Base-by-base conservation (phyloP, 306 rosid genomes). In the Corylus americana region DNA sequence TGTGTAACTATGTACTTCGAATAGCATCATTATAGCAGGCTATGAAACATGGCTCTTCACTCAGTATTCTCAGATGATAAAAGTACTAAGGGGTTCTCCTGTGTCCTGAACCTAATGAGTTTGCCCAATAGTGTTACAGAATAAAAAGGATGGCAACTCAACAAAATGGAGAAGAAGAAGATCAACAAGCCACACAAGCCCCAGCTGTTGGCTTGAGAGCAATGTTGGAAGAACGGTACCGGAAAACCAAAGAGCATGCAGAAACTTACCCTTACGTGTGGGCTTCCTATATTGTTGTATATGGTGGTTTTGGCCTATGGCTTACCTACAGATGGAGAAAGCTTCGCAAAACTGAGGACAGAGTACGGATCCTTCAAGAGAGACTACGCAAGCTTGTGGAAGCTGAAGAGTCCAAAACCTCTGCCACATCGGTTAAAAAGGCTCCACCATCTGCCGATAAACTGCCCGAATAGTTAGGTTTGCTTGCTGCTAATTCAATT, bases 201-300 rank as follows among this genome's bases (percentile, higher is more conserved):
- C 80, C 78, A 39, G 49, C 80, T 69, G 42, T 22, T 61, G 88
- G 89, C 66, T 84, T 81, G 80, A 78, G 51, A 50, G 88, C 80
- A 74, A 84, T 67, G 12, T 35, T 88, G 81, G 92, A 84, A 83
- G 81, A 85, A 11, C 88, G 80, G 79, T 92, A 87, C 79, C 80
- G 66, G 74, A 78, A 83, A 83, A 76, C 83, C 71, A 94, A 81
- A 84, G 96, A 92, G 80, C 83, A 92, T 64, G 96, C 92, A 17
- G 90, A 89, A 85, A 79, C 90, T 50, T 94, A 92, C 80, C 96
- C 94, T 29, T 94, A 94, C 48, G 97, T 94, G 25, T 94, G 97
- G 98, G 94, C 77, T 74, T 94, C 97, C 35, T 94, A 92, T 77
- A 83, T 86, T 83, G 83, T 90, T 73, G 97, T 92, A 61, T 91